Base-by-base conservation (phyloP, 2,329 filamentous ascomycete species). In the Trichoderma simmonsii region DNA sequence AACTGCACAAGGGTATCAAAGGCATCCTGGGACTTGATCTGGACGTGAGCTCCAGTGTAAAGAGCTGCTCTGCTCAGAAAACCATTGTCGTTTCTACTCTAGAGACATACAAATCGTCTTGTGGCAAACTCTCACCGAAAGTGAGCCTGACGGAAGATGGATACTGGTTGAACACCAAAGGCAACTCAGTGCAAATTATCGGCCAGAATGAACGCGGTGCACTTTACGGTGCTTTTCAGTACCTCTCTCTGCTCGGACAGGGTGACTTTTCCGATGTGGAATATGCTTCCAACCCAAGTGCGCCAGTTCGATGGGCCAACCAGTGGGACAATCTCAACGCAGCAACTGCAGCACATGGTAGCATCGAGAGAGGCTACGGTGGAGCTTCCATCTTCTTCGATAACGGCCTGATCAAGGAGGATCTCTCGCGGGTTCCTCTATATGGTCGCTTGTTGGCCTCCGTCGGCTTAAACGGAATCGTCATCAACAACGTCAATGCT, bases 401-500 rank as follows among this genome's bases (percentile, higher is more conserved):
- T 60, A 81, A 89, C 67, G 89, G 76, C 14, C 77, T 79, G 11
- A 83, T 91, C 7, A 80, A 86, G n/a, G 81, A 87, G 4, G 86
- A 92, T 73, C 82, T 91, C 21, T 88, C 86, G 1, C 87, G 90
- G 0, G 88, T 86, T 0, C 81, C 83, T 6, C 83, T 91, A 74
- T 92, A 92, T 74, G 91, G 88, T 1, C 89, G 91, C 1, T 83
- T 93, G 3, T 81, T 93, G 15, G 87, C 91, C 3, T 93, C 91
- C 0, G 86, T 92, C 36, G 82, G 89, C 15, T 80, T 93, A 75
- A 93, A 93, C 74, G 91, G 85, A 0, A 83, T 92, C 11, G 81
- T 93, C 3, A 84, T 92, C 76, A 93, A 93, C 81, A 93, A 93
- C 72, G 91, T 93, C 76, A 93, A 93, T 75, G 90, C 91, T 5